These are phyloP conservation scores for Lecanosticta acicola DNA, from an alignment of 2,329 filamentous ascomycete species.

Conservation along the genomic window DNA sequence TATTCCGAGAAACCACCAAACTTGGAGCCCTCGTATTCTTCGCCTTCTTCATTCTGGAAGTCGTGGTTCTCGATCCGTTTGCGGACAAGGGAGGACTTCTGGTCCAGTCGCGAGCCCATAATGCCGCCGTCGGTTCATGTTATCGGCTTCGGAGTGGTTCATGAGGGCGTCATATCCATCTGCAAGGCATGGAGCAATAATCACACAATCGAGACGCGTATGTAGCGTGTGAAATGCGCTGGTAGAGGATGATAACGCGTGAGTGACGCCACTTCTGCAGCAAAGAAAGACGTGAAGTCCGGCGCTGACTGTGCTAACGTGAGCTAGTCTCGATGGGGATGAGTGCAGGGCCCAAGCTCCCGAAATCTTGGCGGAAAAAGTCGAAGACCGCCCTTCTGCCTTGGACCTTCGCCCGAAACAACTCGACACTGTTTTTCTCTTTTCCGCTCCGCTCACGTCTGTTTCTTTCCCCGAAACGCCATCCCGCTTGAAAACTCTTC, in stretches of 20 bases:
- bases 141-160: neutral
- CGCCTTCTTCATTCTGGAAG: constrained; percentile 73
- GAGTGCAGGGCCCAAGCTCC: neutral
- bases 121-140: constrained; percentile 15
- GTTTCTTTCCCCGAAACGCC: constrained; percentile 2
- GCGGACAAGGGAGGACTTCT: constrained; percentile 54
- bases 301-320: neutral
- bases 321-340: neutral
- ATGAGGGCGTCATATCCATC: too few species aligned
- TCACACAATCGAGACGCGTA: neutral
- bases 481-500: neutral
- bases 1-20: constrained; percentile 92
- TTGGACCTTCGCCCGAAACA: neutral
- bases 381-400: neutral
- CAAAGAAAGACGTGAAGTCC: neutral
- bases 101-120: constrained; percentile 60
- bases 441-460: neutral
- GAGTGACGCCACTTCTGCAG: neutral
- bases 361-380: neutral
- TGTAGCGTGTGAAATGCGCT: neutral
- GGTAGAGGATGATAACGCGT: neutral
- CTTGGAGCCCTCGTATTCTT: constrained; percentile 80
- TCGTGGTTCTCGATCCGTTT: constrained; percentile 63
- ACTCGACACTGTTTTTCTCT: neutral
- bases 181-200: too few species aligned